Conservation (phyloP, 2,329 filamentous ascomycete species). For the Acrocalymma vagum region DNA sequence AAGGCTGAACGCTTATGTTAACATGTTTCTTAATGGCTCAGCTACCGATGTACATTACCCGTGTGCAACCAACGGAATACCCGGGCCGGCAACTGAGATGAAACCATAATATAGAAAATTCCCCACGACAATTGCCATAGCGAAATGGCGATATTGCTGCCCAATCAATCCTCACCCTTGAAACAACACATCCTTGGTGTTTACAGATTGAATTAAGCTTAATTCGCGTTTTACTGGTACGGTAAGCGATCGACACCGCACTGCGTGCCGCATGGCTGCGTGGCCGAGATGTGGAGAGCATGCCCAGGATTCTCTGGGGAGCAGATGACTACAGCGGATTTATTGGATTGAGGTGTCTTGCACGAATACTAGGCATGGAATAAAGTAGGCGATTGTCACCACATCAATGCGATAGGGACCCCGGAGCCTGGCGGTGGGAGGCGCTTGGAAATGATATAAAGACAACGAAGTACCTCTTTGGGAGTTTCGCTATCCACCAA, state of each 20-base stretch:
- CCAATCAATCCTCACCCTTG: conserved; percentile 19
- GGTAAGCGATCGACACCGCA: conserved; percentile 19
- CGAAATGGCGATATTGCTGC: conserved; percentile 8
- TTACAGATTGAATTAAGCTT: conserved; percentile 13
- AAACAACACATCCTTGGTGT: conserved; percentile 15
- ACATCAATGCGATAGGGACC: conserved; percentile 13
- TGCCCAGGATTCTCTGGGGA: conserved; percentile 20
- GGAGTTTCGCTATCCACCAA: conserved; percentile 2
- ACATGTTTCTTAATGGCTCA: too few relatives aligned
- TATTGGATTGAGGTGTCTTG: conserved; percentile 19
- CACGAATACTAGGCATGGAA: conserved; percentile 22
- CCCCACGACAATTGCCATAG: conserved; percentile 1
- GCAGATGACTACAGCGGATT: conserved; percentile 25
- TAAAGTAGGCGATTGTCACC: conserved; percentile 26
- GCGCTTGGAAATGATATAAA: conserved; percentile 20
- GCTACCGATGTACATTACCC: too few relatives aligned
- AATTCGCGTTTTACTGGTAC: conserved; percentile 13
- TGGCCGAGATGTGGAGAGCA: conserved; percentile 27
- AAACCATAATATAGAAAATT: conserved; percentile 20
- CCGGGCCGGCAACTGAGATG: conserved; percentile 34
- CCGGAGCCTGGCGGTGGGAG: conserved; percentile 12
- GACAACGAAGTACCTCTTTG: background rate
- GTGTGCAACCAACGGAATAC: too few relatives aligned
- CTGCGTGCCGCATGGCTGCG: conserved; percentile 15
- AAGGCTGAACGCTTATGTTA: too few relatives aligned